Evolutionary conservation across 306 rosid species (phyloP).

Genomic region (Biancaea sappan): DNA sequence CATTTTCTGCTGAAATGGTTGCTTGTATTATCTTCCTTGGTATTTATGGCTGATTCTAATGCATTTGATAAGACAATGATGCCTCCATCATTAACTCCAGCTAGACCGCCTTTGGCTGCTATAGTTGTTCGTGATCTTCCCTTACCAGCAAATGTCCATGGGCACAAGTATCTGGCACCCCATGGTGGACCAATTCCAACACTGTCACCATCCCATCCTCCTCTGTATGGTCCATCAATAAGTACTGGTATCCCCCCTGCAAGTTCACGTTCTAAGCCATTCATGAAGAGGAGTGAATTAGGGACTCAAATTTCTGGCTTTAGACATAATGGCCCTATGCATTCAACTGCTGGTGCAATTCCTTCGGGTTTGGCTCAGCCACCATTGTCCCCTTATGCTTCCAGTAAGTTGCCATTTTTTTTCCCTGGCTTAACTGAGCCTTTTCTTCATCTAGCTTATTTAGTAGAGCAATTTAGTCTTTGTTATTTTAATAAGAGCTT

Average conservation of each 20-base stretch:
- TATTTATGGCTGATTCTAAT: slow-evolving; percentile 40
- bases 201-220: slow-evolving; percentile 53
- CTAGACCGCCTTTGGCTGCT: slow-evolving; percentile 38
- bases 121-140: slow-evolving; percentile 49
- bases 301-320: slow-evolving; percentile 59
- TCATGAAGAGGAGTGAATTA: slow-evolving; percentile 57
- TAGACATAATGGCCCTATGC: slow-evolving; percentile 59
- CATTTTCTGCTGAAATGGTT: slow-evolving; percentile 50
- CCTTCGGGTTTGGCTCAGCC: slow-evolving; percentile 76
- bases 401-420: slow-evolving; percentile 53
- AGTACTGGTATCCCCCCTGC: slow-evolving; percentile 52
- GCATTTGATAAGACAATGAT: slow-evolving; percentile 22
- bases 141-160: slow-evolving; percentile 42
- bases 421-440: not conserved
- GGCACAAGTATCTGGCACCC: slow-evolving; percentile 44
- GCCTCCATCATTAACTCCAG: slow-evolving; percentile 38
- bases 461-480: not conserved
- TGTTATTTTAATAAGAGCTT: not conserved
- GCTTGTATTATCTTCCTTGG: slow-evolving; percentile 51
- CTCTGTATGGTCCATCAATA: slow-evolving; percentile 50
- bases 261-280: slow-evolving; percentile 64
- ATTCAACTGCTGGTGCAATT: slow-evolving; percentile 52
- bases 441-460: not conserved
- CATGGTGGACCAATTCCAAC: slow-evolving; percentile 40
- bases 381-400: slow-evolving; percentile 64